Evolutionary conservation across 2,329 filamentous ascomycete species (phyloP), one percentile per base, ranked within the genome.

Genomic region (Colletotrichum sojae): DNA sequence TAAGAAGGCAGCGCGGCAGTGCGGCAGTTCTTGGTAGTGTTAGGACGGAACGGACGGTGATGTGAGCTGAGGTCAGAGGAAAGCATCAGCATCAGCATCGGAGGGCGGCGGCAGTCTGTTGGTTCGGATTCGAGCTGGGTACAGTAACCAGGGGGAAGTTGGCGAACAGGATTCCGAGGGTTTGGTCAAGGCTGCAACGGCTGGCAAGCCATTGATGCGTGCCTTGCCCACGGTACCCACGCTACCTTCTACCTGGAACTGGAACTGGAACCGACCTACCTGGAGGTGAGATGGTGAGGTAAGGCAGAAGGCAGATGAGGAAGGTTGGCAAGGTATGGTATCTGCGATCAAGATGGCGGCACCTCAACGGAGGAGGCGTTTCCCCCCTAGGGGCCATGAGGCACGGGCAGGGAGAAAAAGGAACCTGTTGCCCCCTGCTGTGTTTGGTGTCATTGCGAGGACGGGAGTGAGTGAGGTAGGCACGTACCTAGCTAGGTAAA

Each of bases 151-250:
- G 36, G 51, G 51, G 36, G 40, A 18, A 39, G 18, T n/a, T 48
- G 46, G 27, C 9, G 20, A 22, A 18, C n/a, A 12, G 46, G 8
- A 52, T 51, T 54, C 66, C 66, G 66, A 61, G 49, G 27, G 18
- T 46, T 56, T 48, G 66, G 66, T 69, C 62, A 48, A 49, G 62
- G 62, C 43, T 66, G 51, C 54, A 69, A 69, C 66, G 66, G 66
- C 51, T 63, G 49, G 27, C 62, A 69, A 69, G 66, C 62, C 62
- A 69, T 60, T 31, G 31, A 60, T 66, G 66, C 62, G 31, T 36
- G 4, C 31, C 31, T 36, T 36, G 31, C 31, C 31, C 10, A 36
- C 10, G 8, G 31, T 9, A 36, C 31, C 31, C 31, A 36, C 8
- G 31, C 8, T 36, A 36, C 31, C 31, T 36, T 36, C 31, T 36